These are phyloP conservation scores for Funneliformis geosporum DNA, from an alignment of 192 early-diverging fungal species.

Conservation along the genomic window DNA sequence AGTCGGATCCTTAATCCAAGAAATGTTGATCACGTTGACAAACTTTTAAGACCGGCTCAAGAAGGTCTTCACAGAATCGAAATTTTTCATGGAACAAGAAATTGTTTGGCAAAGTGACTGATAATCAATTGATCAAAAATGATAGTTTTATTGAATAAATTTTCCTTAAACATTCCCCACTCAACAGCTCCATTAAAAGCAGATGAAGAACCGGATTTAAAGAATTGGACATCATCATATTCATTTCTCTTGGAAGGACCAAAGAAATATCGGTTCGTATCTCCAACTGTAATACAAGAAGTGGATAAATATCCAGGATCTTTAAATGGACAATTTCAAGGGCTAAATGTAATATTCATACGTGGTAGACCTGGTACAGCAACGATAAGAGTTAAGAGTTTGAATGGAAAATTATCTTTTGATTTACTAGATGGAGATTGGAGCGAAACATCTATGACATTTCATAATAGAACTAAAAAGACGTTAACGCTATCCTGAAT, in stretches of 20 bases:
- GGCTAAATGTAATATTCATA: constrained; percentile 51
- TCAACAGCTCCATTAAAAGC: constrained; percentile 24
- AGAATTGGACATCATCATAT: constrained; percentile 18
- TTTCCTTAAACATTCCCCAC: constrained; percentile 51
- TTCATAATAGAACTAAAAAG: constrained; percentile 30
- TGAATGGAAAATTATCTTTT: constrained; percentile 33
- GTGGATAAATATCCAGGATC: constrained; percentile 22
- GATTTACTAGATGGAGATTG: constrained; percentile 30
- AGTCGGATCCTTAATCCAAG: constrained; percentile 50
- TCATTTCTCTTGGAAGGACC: constrained; percentile 12
- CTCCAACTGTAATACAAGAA: neutral
- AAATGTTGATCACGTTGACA: constrained; percentile 51
- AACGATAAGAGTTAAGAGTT: constrained; percentile 25
- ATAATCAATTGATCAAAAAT: constrained; percentile 46
- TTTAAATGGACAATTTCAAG: constrained; percentile 40
- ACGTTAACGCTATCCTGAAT: constrained; percentile 39
- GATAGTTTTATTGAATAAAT: constrained; percentile 54
- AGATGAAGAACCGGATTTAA: constrained; percentile 33
- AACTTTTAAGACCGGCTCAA: constrained; percentile 40
- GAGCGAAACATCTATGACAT: constrained; percentile 27
- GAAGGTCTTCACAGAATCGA: constrained; percentile 44
- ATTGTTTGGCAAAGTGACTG: constrained; percentile 61
- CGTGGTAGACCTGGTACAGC: constrained; percentile 43
- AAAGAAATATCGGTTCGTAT: constrained; percentile 5
- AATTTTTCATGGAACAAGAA: constrained; percentile 50